Percentiles rank a stretch among this genome's conserved stretches.
Conservation (phyloP, 192 early-diverging fungal species). For the Coemansia sp. region DNA sequence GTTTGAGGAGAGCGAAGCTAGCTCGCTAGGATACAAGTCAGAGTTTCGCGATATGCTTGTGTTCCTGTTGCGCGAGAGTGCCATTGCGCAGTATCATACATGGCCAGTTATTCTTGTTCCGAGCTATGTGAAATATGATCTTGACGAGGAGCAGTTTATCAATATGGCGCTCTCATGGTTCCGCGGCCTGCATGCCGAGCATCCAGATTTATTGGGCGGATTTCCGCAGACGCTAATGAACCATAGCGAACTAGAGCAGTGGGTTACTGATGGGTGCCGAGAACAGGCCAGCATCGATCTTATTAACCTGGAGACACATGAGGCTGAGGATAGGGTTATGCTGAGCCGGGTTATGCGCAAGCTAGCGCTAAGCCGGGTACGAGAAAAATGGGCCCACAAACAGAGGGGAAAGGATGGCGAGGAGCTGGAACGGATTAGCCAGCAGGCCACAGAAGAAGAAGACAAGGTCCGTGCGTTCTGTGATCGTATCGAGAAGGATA, state of each 20-base stretch:
- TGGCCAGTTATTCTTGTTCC: slow-evolving; percentile 68
- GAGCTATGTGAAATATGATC: slow-evolving; percentile 55
- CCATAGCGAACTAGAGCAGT: slow-evolving; percentile 32
- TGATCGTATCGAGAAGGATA: slow-evolving; percentile 36
- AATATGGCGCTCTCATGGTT: slow-evolving; percentile 42
- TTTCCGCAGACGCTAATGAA: slow-evolving; percentile 44
- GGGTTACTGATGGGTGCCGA: slow-evolving; percentile 26
- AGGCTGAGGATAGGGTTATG: slow-evolving; percentile 38
- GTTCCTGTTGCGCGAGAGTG: slow-evolving; percentile 72
- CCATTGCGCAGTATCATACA: slow-evolving; percentile 81
- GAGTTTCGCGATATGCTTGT: slow-evolving; percentile 82
- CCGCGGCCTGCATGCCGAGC: slow-evolving; percentile 40
- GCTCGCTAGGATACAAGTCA: slow-evolving; percentile 55
- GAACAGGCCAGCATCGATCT: slow-evolving; percentile 27
- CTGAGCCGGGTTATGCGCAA: slow-evolving; percentile 46
- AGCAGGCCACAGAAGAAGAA: slow-evolving; percentile 35
- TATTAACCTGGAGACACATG: slow-evolving; percentile 19
- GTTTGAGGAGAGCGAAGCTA: slow-evolving; percentile 4
- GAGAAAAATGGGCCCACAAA: slow-evolving; percentile 17
- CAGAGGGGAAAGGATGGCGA: slow-evolving; percentile 35
- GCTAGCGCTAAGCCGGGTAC: slow-evolving; percentile 42
- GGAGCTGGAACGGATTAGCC: slow-evolving; percentile 34
- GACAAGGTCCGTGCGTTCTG: slow-evolving; percentile 42
- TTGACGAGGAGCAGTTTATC: slow-evolving; percentile 48
- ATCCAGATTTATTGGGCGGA: slow-evolving; percentile 45